phyloP scores from a whole-genome alignment of 371 early-diverging fungal genomes.

The Thermomucor indicae-seudaticae region DNA sequence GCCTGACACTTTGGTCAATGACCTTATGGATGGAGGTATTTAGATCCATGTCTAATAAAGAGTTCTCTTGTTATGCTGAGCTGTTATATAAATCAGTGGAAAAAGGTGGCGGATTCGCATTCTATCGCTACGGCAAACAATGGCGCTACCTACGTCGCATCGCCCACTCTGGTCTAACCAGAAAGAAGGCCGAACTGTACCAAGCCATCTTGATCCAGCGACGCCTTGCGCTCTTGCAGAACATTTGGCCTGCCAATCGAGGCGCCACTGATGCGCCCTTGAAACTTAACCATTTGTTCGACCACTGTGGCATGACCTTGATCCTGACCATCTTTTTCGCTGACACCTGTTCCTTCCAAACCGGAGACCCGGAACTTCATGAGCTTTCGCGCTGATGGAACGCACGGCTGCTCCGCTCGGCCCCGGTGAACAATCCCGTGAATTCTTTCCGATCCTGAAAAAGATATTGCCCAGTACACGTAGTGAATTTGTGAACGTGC shows the following conservation, averaged over 20 bases:
- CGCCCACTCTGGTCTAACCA: constrained; percentile 33
- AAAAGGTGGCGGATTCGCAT: constrained; percentile 43
- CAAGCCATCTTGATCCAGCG: constrained; percentile 34
- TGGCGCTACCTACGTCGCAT: constrained; percentile 41
- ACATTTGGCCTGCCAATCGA: constrained; percentile 3
- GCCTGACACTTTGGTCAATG: constrained; percentile 28
- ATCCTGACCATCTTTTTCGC: constrained; percentile 40
- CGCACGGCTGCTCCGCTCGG: constrained; percentile 24
- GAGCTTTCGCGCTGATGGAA: constrained; percentile 33
- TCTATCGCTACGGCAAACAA: constrained; percentile 35
- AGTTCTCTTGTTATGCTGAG: too few species aligned
- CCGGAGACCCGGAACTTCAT: constrained; percentile 32
- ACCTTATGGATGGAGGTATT: constrained; percentile 36
- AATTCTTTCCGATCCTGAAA: constrained; percentile 43
- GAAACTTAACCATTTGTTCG: constrained; percentile 14
- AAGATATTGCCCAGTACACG: constrained; percentile 14
- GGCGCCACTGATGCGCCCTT: constrained; percentile 1
- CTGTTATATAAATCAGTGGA: constrained; percentile 29
- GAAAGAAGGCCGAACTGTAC: constrained; percentile 31
- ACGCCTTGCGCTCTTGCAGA: constrained; percentile 9
- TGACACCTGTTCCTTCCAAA: constrained; percentile 27
- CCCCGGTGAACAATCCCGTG: constrained; percentile 33
- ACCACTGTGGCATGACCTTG: constrained; percentile 41
- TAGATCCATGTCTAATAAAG: too few species aligned
- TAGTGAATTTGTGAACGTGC: constrained; percentile 10